These are phyloP conservation scores for Corymbia calophylla DNA, from an alignment of 441 rosid genomes.

Conservation along the genomic window DNA sequence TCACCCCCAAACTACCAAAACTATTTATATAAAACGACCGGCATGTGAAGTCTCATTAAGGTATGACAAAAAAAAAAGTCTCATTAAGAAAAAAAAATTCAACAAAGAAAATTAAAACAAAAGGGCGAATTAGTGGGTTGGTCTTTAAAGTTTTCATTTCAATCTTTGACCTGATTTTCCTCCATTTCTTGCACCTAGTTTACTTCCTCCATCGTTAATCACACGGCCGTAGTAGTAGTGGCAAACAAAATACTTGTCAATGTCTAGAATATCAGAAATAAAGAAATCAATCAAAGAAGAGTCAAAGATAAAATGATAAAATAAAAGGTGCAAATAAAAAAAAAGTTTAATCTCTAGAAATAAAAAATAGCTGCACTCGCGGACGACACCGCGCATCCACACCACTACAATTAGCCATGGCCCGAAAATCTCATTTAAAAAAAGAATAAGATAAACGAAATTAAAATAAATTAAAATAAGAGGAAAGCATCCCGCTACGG, in stretches of 20 bases:
- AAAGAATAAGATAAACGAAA: neutral
- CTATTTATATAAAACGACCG: accelerated
- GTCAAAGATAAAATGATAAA: neutral
- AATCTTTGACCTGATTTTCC: neutral
- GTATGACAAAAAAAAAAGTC: neutral
- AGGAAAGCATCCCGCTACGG: neutral
- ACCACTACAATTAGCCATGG: neutral
- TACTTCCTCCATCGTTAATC: neutral
- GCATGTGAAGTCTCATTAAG: neutral
- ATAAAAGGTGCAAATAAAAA: neutral
- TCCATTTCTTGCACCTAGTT: neutral
- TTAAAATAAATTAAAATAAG: neutral
- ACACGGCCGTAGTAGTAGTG: neutral
- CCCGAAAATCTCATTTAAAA: neutral
- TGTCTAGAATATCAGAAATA: neutral
- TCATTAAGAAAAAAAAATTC: neutral
- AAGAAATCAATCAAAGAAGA: neutral
- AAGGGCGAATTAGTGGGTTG: neutral
- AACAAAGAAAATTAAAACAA: neutral
- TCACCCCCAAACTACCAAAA: neutral
- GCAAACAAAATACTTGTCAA: neutral
- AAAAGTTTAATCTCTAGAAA: neutral
- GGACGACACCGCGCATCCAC: neutral
- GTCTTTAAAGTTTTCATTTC: neutral
- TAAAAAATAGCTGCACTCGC: neutral